A percentile compares a stretch with the other conserved stretches of the same genome.
phyloP scores from a whole-genome alignment of 192 early-diverging fungal species.

The Coemansia sp. region DNA sequence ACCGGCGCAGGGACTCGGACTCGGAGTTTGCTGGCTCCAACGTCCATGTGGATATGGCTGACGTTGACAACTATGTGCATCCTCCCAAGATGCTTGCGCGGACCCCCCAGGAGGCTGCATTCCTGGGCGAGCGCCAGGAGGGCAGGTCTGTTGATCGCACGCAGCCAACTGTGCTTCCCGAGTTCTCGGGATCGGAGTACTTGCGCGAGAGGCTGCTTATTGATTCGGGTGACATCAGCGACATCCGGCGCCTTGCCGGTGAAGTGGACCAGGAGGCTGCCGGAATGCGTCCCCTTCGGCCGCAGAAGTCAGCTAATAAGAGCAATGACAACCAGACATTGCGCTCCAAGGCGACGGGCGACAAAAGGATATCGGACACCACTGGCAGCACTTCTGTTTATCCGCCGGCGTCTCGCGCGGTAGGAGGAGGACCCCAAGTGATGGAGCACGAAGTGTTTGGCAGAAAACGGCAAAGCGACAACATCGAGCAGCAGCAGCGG shows the following conservation, averaged over 20 bases:
- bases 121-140: conserved; percentile 44
- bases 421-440: conserved; percentile 28
- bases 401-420: conserved; percentile 24
- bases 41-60: conserved; percentile 44
- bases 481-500: background rate
- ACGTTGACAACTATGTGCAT: conserved; percentile 53
- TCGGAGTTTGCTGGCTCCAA: conserved; percentile 31
- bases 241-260: background rate
- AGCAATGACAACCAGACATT: background rate
- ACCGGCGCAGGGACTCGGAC: conserved; percentile 40
- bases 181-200: conserved; percentile 39
- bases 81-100: conserved; percentile 18
- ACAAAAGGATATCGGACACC: background rate
- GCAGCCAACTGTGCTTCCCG: conserved; percentile 26
- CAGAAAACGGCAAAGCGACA: background rate
- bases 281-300: no score
- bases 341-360: background rate
- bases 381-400: conserved; percentile 1
- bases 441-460: conserved; percentile 48
- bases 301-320: background rate
- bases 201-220: conserved; percentile 27
- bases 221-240: background rate
- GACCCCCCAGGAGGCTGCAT: conserved; percentile 12
- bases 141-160: conserved; percentile 22
- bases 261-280: background rate